Evolutionary conservation across 306 rosid species (phyloP), one percentile per base, ranked within the genome.

Genomic region (Cicer arietinum): DNA sequence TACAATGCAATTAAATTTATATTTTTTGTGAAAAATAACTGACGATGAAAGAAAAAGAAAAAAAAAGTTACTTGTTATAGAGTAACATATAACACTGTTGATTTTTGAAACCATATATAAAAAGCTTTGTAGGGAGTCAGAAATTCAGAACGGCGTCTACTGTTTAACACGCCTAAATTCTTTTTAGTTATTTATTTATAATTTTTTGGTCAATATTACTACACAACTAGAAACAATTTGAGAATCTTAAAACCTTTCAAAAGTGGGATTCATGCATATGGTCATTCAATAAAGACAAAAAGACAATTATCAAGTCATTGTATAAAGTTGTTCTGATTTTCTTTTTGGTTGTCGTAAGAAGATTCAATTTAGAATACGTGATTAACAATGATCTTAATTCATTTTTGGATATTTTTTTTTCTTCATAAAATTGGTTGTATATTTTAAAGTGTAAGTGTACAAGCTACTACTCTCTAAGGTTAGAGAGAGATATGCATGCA

Each of bases 181-280:
- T 22, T 1, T 79, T 30, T 22, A 1, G 0, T 1, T 22, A 22
- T 22, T 22, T 20, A 69, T 74, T 56, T 20, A 20, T 56, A n/a
- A 4, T 9, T 53, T 11, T 2, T 22, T 7, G 52, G 80, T 60
- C 45, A 70, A 59, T 67, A 45, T 30, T 62, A 13, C 18, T 44
- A 54, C 79, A 7, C 20, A 39, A 5, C 17, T 9, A 73, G 8
- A 7, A 25, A 30, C 51, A 60, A 51, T 5, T 59, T 80, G n/a
- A 68, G 73, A 81, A 81, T 81, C 66, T 73, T 68, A 37, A 37
- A 13, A 10, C 18, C 82, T 73, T 41, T 59, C 44, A 67, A 82
- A 57, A 65, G 11, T 63, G 81, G 79, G 74, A 71, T 57, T 53
- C 37, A 65, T 56, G 25, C 48, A 51, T 22, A 54, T 69, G 8